Conservation (phyloP, 2,329 filamentous ascomycete genomes). For the Alternaria incomplexa region DNA sequence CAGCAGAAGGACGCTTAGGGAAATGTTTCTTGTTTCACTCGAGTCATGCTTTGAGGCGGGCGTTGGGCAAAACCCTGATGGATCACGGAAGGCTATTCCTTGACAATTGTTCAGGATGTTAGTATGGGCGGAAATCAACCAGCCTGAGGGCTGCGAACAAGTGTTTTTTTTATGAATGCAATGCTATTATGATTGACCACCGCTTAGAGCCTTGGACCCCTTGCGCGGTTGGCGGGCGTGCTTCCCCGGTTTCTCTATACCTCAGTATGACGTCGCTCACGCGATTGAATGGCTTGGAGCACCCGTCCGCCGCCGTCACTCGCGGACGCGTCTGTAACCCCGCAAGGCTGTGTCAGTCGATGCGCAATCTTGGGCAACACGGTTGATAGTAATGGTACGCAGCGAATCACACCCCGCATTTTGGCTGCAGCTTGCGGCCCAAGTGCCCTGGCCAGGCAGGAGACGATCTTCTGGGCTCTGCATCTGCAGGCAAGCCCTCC, state of each 20-base stretch:
- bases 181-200: constrained; percentile 1
- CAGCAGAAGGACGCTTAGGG: constrained; percentile 26
- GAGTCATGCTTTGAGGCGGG: constrained; percentile 8
- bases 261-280: constrained; percentile 22
- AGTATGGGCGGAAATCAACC: background rate
- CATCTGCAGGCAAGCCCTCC: constrained; percentile 21
- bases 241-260: constrained; percentile 3
- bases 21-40: background rate
- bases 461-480: constrained; percentile 1
- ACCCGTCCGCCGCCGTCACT: constrained; percentile 5
- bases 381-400: constrained; percentile 18
- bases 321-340: constrained; percentile 3
- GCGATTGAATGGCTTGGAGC: constrained; percentile 17
- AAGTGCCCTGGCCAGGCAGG: constrained; percentile 19
- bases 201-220: background rate
- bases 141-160: background rate
- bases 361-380: constrained; percentile 12
- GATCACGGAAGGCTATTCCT: background rate
- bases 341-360: constrained; percentile 14
- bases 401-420: constrained; percentile 29
- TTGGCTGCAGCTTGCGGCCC: constrained; percentile 23
- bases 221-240: constrained; percentile 25
- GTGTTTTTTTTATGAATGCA: background rate
- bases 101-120: constrained; percentile 3
- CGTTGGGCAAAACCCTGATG: constrained; percentile 4